phyloP scores from a whole-genome alignment of 805 yeast genomes.

The Candida namnaoensis region DNA sequence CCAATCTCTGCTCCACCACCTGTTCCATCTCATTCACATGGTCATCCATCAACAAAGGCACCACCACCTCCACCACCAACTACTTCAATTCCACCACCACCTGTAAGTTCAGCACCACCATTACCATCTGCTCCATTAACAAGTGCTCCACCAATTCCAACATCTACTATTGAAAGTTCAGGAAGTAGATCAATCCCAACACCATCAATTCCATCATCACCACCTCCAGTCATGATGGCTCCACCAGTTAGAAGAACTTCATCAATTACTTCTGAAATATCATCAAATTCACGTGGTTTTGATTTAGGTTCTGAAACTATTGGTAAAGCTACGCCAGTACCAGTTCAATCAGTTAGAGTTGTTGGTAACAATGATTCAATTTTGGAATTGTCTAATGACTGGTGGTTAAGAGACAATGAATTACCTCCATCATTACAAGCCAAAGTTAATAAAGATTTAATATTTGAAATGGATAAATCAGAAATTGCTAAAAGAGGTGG shows the following conservation, averaged over 20 bases:
- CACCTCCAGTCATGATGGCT: not conserved
- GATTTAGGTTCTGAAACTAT: too few species aligned
- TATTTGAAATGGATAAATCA: slow-evolving; percentile 59
- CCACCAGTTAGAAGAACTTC: not conserved
- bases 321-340: slow-evolving; percentile 2
- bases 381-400: slow-evolving; percentile 29
- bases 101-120: slow-evolving; percentile 5
- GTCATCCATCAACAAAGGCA: not conserved
- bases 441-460: slow-evolving; percentile 37
- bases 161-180: not conserved
- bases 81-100: slow-evolving; percentile 1
- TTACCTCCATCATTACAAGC: slow-evolving; percentile 44
- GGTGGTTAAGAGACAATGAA: slow-evolving; percentile 58
- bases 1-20: too few species aligned
- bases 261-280: not conserved
- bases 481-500: slow-evolving; percentile 49
- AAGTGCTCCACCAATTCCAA: slow-evolving; percentile 13
- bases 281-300: not conserved
- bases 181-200: not conserved
- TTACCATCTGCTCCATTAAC: slow-evolving; percentile 4
- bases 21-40: too few species aligned
- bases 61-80: slow-evolving; percentile 15
- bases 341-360: not conserved
- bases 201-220: not conserved
- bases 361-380: slow-evolving; percentile 16